Conservation (phyloP, 106 monocot species). For the Acorus calamus region DNA sequence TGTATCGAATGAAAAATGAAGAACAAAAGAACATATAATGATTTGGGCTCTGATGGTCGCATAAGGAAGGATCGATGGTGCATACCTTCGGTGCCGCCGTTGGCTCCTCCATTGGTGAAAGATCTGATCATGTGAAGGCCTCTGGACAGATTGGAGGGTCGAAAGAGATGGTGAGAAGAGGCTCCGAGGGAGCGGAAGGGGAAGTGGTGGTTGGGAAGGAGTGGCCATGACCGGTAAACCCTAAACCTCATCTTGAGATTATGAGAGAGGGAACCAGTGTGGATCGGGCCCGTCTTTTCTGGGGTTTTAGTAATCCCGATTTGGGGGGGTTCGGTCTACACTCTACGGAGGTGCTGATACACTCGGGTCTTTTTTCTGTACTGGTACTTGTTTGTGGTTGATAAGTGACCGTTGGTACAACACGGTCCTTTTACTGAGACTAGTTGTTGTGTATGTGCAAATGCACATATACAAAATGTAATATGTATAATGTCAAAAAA, state of each 20-base stretch:
- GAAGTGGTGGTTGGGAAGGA: conserved; percentile 18
- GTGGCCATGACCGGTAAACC: conserved; percentile 28
- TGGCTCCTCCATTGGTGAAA: conserved; percentile 30
- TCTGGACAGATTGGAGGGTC: conserved; percentile 11
- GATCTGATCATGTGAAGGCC: conserved; percentile 27
- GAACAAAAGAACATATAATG: background rate
- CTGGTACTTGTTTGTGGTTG: too few relatives aligned
- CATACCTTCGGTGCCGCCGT: conserved; percentile 6
- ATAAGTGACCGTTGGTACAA: too few relatives aligned
- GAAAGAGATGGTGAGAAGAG: conserved; percentile 3
- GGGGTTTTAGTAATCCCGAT: too few relatives aligned
- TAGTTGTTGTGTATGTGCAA: too few relatives aligned
- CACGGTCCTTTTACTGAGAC: too few relatives aligned
- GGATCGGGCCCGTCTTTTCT: too few relatives aligned
- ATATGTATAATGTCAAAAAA: too few relatives aligned
- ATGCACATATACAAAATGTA: too few relatives aligned
- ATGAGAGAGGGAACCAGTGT: too few relatives aligned
- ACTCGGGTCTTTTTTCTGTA: too few relatives aligned
- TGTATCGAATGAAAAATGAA: background rate
- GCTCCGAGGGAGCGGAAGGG: background rate
- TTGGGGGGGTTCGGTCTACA: too few relatives aligned
- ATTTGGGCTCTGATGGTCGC: background rate
- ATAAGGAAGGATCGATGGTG: background rate
- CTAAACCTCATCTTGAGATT: conserved; percentile 34
- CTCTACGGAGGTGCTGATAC: too few relatives aligned